phyloP scores from a whole-genome alignment of 495 filamentous ascomycete species.

The Lichenothelia convexa region DNA sequence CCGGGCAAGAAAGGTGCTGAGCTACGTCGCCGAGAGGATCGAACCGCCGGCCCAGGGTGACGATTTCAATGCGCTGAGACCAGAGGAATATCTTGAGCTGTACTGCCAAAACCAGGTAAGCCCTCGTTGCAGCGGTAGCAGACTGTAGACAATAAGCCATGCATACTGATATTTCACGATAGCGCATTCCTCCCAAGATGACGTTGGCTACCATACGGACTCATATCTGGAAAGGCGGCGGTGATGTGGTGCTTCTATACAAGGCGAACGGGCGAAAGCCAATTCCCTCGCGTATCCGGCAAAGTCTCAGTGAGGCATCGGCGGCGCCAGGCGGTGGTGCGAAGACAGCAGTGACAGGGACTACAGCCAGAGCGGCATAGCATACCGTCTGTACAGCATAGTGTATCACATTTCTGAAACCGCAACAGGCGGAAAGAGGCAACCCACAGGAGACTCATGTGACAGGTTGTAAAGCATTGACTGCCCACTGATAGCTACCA shows the following conservation, averaged over 20 bases:
- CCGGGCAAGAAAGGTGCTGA: conserved; percentile 82
- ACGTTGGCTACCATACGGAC: conserved; percentile 78
- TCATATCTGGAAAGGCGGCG: conserved; percentile 81
- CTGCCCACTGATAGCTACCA: conserved; percentile 86
- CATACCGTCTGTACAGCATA: too few species aligned
- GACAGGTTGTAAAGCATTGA: conserved; percentile 43
- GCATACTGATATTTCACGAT: conserved; percentile 20
- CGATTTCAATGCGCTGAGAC: conserved; percentile 44
- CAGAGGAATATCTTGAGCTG: conserved; percentile 84
- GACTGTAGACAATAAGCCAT: background rate
- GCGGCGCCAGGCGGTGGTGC: too few species aligned
- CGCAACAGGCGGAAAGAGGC: background rate
- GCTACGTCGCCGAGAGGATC: conserved; percentile 81
- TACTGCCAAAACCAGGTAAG: conserved; percentile 83
- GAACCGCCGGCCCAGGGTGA: conserved; percentile 37
- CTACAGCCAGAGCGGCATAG: too few species aligned
- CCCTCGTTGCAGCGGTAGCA: conserved; percentile 3
- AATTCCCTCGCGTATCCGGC: too few species aligned
- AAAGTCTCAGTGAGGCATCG: too few species aligned
- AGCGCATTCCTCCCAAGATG: conserved; percentile 55
- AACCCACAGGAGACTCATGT: conserved; percentile 1
- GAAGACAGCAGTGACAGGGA: too few species aligned
- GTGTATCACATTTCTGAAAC: background rate
- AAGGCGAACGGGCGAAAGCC: conserved; percentile 68
- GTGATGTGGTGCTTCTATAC: conserved; percentile 79